Base-by-base conservation (phyloP, 306 rosid species). In the Dryas alaskensis region DNA sequence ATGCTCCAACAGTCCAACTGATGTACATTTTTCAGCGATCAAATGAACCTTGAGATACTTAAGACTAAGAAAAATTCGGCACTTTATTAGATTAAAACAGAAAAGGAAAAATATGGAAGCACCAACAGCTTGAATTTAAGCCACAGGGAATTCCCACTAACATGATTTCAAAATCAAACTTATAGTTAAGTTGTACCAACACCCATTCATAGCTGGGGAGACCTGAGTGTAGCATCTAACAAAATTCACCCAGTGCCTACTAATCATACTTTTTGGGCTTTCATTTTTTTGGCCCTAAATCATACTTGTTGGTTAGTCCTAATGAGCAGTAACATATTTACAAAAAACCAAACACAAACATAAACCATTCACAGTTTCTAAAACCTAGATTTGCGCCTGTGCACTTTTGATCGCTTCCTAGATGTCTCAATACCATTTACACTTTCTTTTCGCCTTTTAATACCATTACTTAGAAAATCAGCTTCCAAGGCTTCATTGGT, bases 211-310 rank as follows among this genome's bases (percentile, higher is more conserved):
- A 66, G 45, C 72, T 42, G 72, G 57, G 64, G 75, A 78, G 61
- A 83, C 89, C 31, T 31, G 92, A 84, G 92, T 84, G 96, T 48
- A 83, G 65, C 53, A 84, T 79, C 97, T 91, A 91, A 79, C 97
- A 94, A 94, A 94, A 94, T 86, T 85, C 98, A 93, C 97, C 65
- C 93, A 84, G 92, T 83, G 87, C 78, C 83, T 69, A 67, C 55
- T 71, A 57, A 60, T 53, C 74, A 4, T 14, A 72, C 42, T 54
- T 59, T 78, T 66, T 27, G 49, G 69, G 37, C 3, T 31, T 31
- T 50, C 14, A 12, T 50, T 50, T 50, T 50, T 2, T 50, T 10
- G n/a, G 55, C 55, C n/a, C 5, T 16, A 16, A 68, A 60, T 53
- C 69, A 10, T 19, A 70, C 31, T 62, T 53, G 76, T 70, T 49